Evolutionary conservation across 108 stramenopile genomes (phyloP).

Genomic region (Aurantiochytrium sp.): DNA sequence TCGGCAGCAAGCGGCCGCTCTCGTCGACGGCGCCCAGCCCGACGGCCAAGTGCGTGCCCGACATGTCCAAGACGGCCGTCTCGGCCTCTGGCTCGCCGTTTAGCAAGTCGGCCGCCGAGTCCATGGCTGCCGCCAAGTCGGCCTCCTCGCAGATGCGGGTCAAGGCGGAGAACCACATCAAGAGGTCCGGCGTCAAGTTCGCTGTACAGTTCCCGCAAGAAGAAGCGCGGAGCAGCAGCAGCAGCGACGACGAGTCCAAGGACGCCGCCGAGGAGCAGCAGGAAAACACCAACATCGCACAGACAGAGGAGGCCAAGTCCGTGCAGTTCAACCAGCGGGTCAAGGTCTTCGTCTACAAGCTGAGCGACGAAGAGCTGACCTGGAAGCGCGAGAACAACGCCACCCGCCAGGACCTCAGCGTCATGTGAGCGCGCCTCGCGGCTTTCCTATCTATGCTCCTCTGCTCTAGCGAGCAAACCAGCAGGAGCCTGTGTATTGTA

Average conservation of each 20-base stretch:
- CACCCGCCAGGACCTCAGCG: background rate
- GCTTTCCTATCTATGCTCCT: too few species aligned
- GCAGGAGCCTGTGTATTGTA: too few species aligned
- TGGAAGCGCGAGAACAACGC: constrained; percentile 19
- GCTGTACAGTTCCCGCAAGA: background rate
- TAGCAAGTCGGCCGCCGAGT: background rate
- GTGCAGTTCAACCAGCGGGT: background rate
- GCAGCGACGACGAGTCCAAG: background rate
- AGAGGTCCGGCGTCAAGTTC: background rate
- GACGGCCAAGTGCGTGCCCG: background rate
- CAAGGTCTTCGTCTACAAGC: background rate
- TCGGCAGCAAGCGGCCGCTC: background rate
- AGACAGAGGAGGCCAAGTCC: background rate
- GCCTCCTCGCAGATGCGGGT: background rate
- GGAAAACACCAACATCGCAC: too few species aligned
- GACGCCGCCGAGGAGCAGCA: background rate
- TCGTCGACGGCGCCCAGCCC: background rate
- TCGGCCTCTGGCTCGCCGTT: too few species aligned
- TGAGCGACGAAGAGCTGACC: background rate
- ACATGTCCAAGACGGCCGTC: background rate
- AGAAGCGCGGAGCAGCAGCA: too few species aligned
- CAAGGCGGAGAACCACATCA: background rate
- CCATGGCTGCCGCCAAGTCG: background rate
- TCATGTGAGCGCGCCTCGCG: too few species aligned
- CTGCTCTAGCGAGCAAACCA: too few species aligned